A percentile compares a stretch with the other conserved stretches of the same genome.
Evolutionary conservation across 345 rosid genomes (phyloP).

Genomic region (Fremontodendron californicum): DNA sequence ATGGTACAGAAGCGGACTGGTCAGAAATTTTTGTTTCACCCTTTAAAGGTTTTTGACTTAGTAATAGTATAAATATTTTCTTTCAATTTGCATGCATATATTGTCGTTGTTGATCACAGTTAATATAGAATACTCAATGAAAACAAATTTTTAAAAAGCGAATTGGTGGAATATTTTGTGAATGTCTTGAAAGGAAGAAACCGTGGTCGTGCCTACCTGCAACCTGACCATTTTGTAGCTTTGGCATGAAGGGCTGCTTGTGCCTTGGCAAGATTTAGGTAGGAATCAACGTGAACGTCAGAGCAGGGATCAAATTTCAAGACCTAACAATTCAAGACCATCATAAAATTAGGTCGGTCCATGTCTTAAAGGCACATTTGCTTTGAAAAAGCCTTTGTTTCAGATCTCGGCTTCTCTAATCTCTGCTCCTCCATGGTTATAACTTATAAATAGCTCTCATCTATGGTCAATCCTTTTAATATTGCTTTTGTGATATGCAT

Average conservation of each 20-base stretch:
- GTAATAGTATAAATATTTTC: background rate
- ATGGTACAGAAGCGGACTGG: background rate
- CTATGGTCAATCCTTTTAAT: background rate
- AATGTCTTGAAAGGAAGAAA: background rate
- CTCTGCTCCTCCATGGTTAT: background rate
- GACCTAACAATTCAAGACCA: slow-evolving; percentile 20
- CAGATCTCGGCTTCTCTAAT: background rate
- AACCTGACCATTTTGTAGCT: slow-evolving; percentile 32
- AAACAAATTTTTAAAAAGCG: background rate
- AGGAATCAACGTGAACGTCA: slow-evolving; percentile 21
- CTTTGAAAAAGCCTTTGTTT: background rate
- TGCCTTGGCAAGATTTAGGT: slow-evolving; percentile 42
- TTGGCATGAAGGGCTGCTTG: slow-evolving; percentile 44
- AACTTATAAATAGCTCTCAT: background rate
- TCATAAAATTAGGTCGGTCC: background rate
- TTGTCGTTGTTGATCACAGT: background rate
- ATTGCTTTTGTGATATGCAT: background rate
- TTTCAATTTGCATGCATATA: background rate
- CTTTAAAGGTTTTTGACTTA: background rate
- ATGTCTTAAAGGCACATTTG: background rate
- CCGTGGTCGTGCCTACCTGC: slow-evolving; percentile 28
- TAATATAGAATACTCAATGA: background rate
- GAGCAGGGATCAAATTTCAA: slow-evolving; percentile 45
- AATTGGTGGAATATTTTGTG: background rate
- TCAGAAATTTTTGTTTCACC: background rate